Evolutionary conservation across 2,329 filamentous ascomycete species (phyloP).

Genomic region (Fusarium marasasianum): DNA sequence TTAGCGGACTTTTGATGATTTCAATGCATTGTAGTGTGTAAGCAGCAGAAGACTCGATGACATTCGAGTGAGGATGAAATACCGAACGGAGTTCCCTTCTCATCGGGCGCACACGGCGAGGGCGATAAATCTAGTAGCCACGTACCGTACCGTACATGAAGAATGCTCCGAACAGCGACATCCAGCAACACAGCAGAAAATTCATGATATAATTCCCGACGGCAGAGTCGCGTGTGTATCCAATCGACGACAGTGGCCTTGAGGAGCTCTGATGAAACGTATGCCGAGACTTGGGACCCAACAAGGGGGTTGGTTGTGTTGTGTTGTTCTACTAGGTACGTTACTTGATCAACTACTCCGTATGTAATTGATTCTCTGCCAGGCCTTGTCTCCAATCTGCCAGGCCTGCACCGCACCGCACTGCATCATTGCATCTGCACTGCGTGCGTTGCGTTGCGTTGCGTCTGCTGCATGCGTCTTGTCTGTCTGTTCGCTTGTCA

Average conservation of each 20-base stretch:
- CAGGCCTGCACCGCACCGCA: neutral
- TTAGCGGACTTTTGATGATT: slow-evolving; percentile 27
- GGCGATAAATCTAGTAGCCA: slow-evolving; percentile 4
- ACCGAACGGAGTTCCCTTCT: slow-evolving; percentile 11
- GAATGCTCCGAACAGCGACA: neutral
- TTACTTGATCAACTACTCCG: neutral
- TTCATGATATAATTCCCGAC: slow-evolving; percentile 19
- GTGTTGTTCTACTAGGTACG: neutral
- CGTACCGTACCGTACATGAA: neutral
- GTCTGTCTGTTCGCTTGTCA: neutral
- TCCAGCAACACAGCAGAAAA: neutral
- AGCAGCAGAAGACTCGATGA: slow-evolving; percentile 18
- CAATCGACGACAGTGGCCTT: slow-evolving; percentile 19
- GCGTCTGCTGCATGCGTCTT: neutral
- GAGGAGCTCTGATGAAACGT: slow-evolving; percentile 30
- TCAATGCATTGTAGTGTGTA: slow-evolving; percentile 14
- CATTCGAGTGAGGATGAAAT: slow-evolving; percentile 4
- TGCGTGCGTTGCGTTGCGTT: neutral
- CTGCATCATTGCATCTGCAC: neutral
- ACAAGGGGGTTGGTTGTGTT: slow-evolving; percentile 6
- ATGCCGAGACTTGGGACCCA: slow-evolving; percentile 27
- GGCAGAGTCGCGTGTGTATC: slow-evolving; percentile 21
- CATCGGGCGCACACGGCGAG: slow-evolving; percentile 18
- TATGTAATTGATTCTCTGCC: neutral
- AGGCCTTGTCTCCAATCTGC: neutral